Percentiles rank a stretch among this genome's conserved stretches.
These are phyloP conservation scores for Fomitopsis pulvina DNA, from an alignment of 768 basidiomycete genomes.

Conservation along the genomic window DNA sequence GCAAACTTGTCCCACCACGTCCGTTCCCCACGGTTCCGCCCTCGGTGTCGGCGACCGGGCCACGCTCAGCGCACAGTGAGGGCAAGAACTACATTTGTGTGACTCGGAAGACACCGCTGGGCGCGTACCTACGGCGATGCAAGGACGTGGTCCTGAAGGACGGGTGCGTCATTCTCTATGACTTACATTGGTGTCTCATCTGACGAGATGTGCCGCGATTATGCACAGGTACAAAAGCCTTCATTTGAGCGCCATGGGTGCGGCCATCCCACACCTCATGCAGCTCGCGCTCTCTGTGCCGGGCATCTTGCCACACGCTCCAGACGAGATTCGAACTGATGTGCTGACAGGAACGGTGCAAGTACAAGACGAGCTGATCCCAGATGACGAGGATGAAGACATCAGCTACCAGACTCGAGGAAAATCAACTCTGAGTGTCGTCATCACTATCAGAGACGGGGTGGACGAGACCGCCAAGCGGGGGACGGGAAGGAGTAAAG, in stretches of 20 bases:
- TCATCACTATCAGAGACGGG: conserved; percentile 58
- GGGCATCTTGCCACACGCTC: conserved; percentile 58
- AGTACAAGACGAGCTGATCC: conserved; percentile 74
- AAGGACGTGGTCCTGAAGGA: conserved; percentile 66
- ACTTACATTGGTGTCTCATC: no score
- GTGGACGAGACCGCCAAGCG: conserved; percentile 31
- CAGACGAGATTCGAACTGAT: conserved; percentile 55
- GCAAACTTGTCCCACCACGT: conserved; percentile 64
- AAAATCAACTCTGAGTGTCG: conserved; percentile 62
- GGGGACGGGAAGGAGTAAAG: not conserved
- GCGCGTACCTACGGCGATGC: conserved; percentile 71
- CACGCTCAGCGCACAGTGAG: conserved; percentile 69
- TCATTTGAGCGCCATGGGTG: conserved; percentile 78
- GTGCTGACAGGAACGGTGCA: conserved; percentile 65
- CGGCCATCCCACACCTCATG: conserved; percentile 78
- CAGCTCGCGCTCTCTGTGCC: conserved; percentile 68
- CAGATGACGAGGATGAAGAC: conserved; percentile 68
- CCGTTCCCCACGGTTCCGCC: conserved; percentile 72
- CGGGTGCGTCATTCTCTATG: conserved; percentile 41
- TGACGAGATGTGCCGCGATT: no score
- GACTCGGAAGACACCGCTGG: conserved; percentile 68
- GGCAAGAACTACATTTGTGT: conserved; percentile 79
- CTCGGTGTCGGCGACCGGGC: conserved; percentile 75
- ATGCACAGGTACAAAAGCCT: conserved; percentile 58
- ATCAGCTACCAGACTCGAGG: conserved; percentile 54